Conservation (phyloP, 2,329 filamentous ascomycete genomes). For the Fusarium annulatum region DNA sequence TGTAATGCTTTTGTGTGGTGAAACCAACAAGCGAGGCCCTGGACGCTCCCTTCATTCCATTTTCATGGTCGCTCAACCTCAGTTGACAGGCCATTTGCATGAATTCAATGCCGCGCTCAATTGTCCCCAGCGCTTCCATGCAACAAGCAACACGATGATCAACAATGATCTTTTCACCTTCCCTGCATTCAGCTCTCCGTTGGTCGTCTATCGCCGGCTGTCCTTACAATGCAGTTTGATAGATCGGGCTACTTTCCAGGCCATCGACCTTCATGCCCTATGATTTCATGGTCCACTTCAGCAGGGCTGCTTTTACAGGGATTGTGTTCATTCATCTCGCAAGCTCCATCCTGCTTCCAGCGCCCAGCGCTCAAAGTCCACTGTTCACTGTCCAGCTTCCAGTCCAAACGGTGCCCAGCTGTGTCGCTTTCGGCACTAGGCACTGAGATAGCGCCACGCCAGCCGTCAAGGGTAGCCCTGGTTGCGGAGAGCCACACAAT, state of each 20-base stretch:
- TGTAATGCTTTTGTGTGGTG: conserved; percentile 8
- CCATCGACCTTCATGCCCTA: conserved; percentile 41
- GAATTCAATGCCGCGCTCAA: conserved; percentile 3
- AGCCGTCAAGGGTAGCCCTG: conserved; percentile 41
- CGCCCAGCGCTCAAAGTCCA: conserved; percentile 34
- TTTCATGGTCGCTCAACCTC: not conserved
- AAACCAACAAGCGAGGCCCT: conserved; percentile 18
- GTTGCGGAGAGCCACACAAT: conserved; percentile 36
- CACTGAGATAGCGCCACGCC: conserved; percentile 39
- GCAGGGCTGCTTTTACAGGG: conserved; percentile 42
- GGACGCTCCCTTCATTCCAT: conserved; percentile 32
- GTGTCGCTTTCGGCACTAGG: conserved; percentile 31
- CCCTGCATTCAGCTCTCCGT: conserved; percentile 25
- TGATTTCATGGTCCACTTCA: conserved; percentile 46
- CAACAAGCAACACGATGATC: conserved; percentile 10
- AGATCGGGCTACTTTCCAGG: conserved; percentile 41
- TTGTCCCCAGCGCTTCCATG: not conserved
- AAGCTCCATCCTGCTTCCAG: conserved; percentile 41
- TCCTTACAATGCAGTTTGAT: conserved; percentile 19
- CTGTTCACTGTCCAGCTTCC: conserved; percentile 25
- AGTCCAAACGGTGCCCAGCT: conserved; percentile 35
- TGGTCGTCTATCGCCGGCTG: conserved; percentile 18
- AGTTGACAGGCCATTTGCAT: conserved; percentile 2
- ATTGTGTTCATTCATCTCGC: conserved; percentile 39
- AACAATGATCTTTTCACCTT: conserved; percentile 5